A percentile compares a stretch with the other conserved stretches of the same genome.
These are phyloP conservation scores for Hyaloscypha bicolor DNA, from an alignment of 495 filamentous ascomycete species.

Conservation along the genomic window DNA sequence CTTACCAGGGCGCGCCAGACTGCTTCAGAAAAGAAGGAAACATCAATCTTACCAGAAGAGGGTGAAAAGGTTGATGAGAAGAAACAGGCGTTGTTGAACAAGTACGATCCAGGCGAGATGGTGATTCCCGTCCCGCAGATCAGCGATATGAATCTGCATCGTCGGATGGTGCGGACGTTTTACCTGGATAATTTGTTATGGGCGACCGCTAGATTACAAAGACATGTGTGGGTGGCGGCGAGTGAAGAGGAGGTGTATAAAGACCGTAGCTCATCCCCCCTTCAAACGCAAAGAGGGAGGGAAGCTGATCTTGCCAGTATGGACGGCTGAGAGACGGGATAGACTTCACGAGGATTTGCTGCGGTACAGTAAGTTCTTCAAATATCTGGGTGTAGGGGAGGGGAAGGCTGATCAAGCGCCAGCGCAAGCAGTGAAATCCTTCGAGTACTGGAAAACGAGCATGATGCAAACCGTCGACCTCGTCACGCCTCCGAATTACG, in stretches of 20 bases:
- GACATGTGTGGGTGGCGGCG: constrained; percentile 20
- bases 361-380: constrained; percentile 20
- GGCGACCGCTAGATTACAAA: constrained; percentile 20
- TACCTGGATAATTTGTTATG: constrained; percentile 26
- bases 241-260: constrained; percentile 19
- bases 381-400: background rate
- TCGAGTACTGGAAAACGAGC: constrained; percentile 20
- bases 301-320: background rate
- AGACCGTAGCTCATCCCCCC: constrained; percentile 11
- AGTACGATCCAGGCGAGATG: constrained; percentile 10
- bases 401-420: background rate
- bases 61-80: background rate
- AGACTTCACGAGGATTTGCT: constrained; percentile 18
- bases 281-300: background rate
- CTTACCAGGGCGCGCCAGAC: background rate
- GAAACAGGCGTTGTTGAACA: constrained; percentile 5
- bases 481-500: constrained; percentile 6
- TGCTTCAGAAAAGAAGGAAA: background rate
- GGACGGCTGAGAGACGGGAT: constrained; percentile 15
- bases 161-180: constrained; percentile 16
- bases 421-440: constrained; percentile 20
- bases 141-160: constrained; percentile 9
- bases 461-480: constrained; percentile 14
- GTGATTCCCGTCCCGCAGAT: background rate
- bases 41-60: background rate